phyloP scores from a whole-genome alignment of 306 rosid species.

The Luffa aegyptiaca region DNA sequence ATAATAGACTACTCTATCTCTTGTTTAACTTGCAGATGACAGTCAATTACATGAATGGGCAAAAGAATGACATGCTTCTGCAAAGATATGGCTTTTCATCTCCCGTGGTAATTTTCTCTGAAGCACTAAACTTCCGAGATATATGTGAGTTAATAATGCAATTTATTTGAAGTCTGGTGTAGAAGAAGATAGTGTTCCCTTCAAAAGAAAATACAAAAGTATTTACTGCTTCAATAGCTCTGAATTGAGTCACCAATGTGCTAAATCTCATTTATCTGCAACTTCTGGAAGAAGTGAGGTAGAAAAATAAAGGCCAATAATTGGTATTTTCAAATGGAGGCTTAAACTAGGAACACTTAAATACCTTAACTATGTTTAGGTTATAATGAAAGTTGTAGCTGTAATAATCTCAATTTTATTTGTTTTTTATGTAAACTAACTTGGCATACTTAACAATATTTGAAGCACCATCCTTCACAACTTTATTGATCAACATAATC shows the following conservation, averaged over 20 bases:
- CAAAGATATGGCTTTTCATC: conserved; percentile 94
- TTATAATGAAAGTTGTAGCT: neutral
- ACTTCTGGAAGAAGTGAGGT: neutral
- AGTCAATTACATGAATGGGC: conserved; percentile 55
- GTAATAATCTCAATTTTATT: neutral
- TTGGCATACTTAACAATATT: neutral
- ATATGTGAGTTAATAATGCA: neutral
- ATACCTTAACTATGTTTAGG: neutral
- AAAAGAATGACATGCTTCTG: conserved; percentile 52
- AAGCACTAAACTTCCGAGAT: neutral
- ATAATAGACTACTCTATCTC: neutral
- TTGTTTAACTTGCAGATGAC: conserved; percentile 57
- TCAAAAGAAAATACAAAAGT: neutral
- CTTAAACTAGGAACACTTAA: neutral
- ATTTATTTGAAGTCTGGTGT: neutral
- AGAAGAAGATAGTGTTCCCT: neutral
- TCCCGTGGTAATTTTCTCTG: conserved; percentile 46
- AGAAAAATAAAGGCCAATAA: neutral
- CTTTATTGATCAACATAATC: neutral
- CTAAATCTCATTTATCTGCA: neutral
- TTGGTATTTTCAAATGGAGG: neutral
- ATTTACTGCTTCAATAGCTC: neutral
- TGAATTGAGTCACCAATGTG: neutral
- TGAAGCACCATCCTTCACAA: neutral
- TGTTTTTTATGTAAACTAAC: neutral